These are phyloP conservation scores for Naganishia antarctica DNA, from an alignment of 768 basidiomycete genomes.

Conservation along the genomic window DNA sequence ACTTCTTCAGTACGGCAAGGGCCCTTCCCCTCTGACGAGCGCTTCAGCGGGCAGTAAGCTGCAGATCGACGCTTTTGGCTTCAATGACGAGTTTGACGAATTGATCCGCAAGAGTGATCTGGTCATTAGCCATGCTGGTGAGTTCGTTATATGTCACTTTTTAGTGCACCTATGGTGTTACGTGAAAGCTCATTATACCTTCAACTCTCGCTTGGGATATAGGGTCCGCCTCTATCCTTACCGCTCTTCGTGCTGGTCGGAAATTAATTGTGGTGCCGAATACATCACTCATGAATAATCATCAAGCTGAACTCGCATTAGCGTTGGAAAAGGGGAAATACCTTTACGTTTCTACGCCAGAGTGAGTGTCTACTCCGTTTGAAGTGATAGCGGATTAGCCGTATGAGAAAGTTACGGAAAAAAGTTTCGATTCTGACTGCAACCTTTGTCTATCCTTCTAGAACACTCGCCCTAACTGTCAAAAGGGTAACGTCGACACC, in stretches of 20 bases:
- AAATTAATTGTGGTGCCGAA: constrained; percentile 86
- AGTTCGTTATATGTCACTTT: constrained; percentile 31
- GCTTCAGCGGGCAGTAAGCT: constrained; percentile 51
- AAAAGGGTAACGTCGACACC: not conserved
- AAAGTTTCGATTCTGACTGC: too few species aligned
- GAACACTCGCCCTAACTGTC: constrained; percentile 2
- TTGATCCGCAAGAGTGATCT: constrained; percentile 66
- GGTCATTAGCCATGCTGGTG: constrained; percentile 91
- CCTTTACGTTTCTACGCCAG: constrained; percentile 17
- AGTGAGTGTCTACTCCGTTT: constrained; percentile 4
- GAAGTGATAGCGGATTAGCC: too few species aligned
- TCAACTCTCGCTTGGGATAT: not conserved
- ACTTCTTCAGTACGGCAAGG: constrained; percentile 69
- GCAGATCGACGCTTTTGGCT: constrained; percentile 64
- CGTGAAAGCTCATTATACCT: too few species aligned
- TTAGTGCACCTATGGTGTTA: not conserved
- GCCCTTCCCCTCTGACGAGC: constrained; percentile 19
- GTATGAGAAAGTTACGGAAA: too few species aligned
- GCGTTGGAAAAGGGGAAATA: constrained; percentile 52
- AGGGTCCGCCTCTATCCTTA: constrained; percentile 94
- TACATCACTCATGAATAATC: constrained; percentile 79
- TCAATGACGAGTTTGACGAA: constrained; percentile 65
- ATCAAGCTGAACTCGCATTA: constrained; percentile 81
- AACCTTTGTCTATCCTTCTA: not conserved
- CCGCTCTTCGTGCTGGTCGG: constrained; percentile 69